phyloP scores from a whole-genome alignment of 805 yeast species.

The Lachancea sp. region DNA sequence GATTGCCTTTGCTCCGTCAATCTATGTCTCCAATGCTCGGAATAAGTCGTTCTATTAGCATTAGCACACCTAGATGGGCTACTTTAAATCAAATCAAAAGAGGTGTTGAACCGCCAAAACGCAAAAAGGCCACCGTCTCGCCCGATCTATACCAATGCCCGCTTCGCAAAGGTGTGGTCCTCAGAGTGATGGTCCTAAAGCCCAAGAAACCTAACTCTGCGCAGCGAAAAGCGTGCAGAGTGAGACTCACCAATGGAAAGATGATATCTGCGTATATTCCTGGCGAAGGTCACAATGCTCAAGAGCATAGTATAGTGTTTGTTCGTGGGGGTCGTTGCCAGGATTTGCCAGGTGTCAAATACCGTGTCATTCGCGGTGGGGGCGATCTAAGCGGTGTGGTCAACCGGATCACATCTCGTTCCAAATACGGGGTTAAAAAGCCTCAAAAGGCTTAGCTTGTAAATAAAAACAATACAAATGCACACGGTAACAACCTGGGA shows the following conservation, averaged over 20 bases:
- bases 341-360: conserved; percentile 97
- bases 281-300: conserved; percentile 97
- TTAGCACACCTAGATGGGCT: conserved; percentile 36
- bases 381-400: conserved; percentile 93
- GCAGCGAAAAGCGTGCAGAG: conserved; percentile 94
- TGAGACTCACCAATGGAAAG: conserved; percentile 82
- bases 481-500: too few relatives aligned
- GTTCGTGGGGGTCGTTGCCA: conserved; percentile 98
- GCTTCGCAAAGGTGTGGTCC: conserved; percentile 85
- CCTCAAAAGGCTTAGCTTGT: conserved; percentile 43
- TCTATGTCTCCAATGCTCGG: neutral
- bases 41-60: conserved; percentile 8
- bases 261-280: conserved; percentile 90
- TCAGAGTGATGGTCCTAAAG: conserved; percentile 88
- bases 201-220: conserved; percentile 99
- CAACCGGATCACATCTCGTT: conserved; percentile 80
- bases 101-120: conserved; percentile 49
- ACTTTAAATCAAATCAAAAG: conserved; percentile 72
- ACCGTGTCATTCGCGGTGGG: conserved; percentile 88
- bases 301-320: conserved; percentile 92
- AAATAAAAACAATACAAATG: neutral
- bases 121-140: conserved; percentile 46
- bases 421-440: conserved; percentile 89
- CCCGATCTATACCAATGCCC: conserved; percentile 85
- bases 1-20: neutral